Conservation (phyloP, 208 protist species). For the Porcisia deanei region DNA sequence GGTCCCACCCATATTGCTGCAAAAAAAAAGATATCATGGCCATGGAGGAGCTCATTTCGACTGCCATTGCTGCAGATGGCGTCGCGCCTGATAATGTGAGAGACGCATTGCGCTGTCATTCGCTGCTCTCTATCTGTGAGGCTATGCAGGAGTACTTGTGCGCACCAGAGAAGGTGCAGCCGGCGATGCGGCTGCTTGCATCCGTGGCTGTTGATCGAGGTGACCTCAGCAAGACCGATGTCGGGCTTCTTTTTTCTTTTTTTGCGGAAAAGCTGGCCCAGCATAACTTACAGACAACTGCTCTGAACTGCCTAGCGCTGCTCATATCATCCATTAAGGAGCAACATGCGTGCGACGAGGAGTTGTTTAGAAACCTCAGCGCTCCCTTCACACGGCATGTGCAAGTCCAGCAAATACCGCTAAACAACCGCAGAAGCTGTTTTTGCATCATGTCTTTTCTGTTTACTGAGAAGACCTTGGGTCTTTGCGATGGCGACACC, state of each 20-base stretch:
- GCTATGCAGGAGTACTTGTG: conserved; percentile 45
- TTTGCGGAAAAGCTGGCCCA: conserved; percentile 54
- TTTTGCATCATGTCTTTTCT: conserved; percentile 31
- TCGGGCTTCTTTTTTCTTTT: conserved; percentile 50
- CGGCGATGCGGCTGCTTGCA: conserved; percentile 50
- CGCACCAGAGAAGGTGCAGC: conserved; percentile 36
- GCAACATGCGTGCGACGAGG: conserved; percentile 15
- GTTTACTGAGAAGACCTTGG: conserved; percentile 23
- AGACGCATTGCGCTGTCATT: conserved; percentile 34
- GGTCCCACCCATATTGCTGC: neutral
- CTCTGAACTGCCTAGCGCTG: conserved; percentile 38
- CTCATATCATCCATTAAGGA: conserved; percentile 34
- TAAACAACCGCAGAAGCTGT: conserved; percentile 30
- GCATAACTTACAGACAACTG: conserved; percentile 30
- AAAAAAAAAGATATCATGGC: conserved; percentile 2
- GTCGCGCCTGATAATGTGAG: conserved; percentile 31
- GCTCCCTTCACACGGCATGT: conserved; percentile 21
- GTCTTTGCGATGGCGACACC: conserved; percentile 10
- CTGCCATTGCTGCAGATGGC: conserved; percentile 33
- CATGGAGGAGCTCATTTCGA: conserved; percentile 28
- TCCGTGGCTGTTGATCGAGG: conserved; percentile 31
- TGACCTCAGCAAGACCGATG: conserved; percentile 35
- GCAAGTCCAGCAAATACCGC: conserved; percentile 33
- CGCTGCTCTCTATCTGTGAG: conserved; percentile 51
- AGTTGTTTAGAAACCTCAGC: conserved; percentile 17